Base-by-base conservation (phyloP, 805 yeast species). In the Pichia occidentalis region DNA sequence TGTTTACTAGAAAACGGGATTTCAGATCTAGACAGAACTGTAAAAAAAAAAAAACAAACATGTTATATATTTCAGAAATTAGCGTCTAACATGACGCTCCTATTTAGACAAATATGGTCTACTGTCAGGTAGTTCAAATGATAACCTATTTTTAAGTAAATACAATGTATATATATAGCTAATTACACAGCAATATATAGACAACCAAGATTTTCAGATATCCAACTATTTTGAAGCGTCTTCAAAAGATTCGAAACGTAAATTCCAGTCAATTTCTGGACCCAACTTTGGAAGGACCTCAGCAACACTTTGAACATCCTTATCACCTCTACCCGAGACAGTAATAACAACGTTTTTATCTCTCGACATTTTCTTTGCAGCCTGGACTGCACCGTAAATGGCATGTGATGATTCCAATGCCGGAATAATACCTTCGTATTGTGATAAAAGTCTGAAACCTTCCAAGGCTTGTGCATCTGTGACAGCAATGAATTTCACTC, bases 331-430 rank as follows among this genome's bases (percentile, higher is more conserved):
- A 54, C 99, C 99, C 36, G 96, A 86, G 40, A 92, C 74, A 60
- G 87, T 87, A 56, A 92, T 82, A 44, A 92, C 80, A 42, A 92
- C 68, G 57, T 86, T 77, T 64, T 87, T 73, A 49, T 83, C 95
- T 48, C 78, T 72, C 18, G 72, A 57, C 81, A 92, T 70, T 13
- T 78, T 80, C 68, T 85, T 78, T 22, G 99, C 98, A 34, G 85
- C 71, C 63, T 87, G 75, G 44, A 85, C 69, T 33, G 88, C 99
- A 51, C 96, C 97, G 57, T 71, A 84, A 38, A 92, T 77, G 28
- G 99, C 99, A 60, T 92, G 99, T 10, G 97, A 83, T 1, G 96
- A 85, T 66, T 92, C 99, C 59, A 92, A 73, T 19, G 99, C 99
- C 31, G 99, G 98, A 53, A 92, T 92, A 51, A 92, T 92, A 64